A percentile compares a stretch with the other conserved stretches of the same genome.
Evolutionary conservation across 225 moss, liverwort and hornwort genomes (phyloP).

Genomic region (Sphagnum tenellum): DNA sequence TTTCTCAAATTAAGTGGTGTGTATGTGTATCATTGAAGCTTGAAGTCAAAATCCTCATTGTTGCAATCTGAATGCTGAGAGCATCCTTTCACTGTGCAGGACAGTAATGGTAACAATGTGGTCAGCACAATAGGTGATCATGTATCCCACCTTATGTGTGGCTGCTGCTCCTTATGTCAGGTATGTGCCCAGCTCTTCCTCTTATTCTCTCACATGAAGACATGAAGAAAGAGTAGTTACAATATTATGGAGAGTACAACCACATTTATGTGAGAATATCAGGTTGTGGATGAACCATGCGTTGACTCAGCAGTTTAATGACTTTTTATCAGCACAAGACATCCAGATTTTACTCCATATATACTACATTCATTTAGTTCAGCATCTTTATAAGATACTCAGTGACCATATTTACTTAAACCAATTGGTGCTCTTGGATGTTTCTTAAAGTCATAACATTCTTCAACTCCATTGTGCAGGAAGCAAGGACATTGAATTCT

Average conservation of each 20-base stretch:
- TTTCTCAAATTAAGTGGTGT: no score
- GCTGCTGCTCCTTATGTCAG: constrained; percentile 62
- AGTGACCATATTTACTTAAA: neutral
- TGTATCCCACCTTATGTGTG: constrained; percentile 52
- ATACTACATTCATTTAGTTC: no score
- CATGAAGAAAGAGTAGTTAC: neutral
- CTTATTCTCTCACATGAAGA: neutral
- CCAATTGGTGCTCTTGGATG: neutral
- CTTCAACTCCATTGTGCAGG: constrained; percentile 14
- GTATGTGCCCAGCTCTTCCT: constrained; percentile 6
- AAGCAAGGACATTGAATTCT: constrained; percentile 49
- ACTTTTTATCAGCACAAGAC: no score
- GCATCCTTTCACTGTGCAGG: constrained; percentile 10
- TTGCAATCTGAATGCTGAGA: no score
- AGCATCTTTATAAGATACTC: no score
- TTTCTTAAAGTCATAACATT: neutral
- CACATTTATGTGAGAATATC: neutral
- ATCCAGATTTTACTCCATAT: no score
- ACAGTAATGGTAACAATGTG: constrained; percentile 46
- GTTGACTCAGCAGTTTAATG: no score
- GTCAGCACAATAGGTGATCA: constrained; percentile 53
- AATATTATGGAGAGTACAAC: neutral
- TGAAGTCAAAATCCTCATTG: no score
- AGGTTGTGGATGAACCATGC: neutral
- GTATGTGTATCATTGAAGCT: no score